Evolutionary conservation across 2,329 filamentous ascomycete genomes (phyloP).

Genomic region (Colletotrichum godetiae): DNA sequence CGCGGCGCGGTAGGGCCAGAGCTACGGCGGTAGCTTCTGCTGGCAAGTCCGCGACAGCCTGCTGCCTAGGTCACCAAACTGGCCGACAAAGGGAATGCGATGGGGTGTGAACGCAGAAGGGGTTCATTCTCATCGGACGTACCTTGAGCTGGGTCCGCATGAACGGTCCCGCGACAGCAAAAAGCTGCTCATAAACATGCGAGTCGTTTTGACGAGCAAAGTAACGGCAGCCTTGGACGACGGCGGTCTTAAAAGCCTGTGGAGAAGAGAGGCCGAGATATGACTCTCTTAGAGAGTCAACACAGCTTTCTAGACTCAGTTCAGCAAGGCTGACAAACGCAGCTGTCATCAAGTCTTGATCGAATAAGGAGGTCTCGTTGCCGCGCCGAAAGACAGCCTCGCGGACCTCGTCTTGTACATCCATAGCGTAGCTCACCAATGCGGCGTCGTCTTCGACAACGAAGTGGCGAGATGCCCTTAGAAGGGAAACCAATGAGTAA

Average conservation of each 20-base stretch:
- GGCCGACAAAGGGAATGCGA: neutral
- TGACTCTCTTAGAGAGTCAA: conserved; percentile 65
- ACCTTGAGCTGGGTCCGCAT: conserved; percentile 69
- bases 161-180: conserved; percentile 65
- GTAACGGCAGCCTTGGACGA: conserved; percentile 71
- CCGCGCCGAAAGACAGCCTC: conserved; percentile 72
- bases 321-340: conserved; percentile 74
- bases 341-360: conserved; percentile 73
- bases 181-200: conserved; percentile 64
- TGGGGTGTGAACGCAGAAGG: neutral
- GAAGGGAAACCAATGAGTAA: conserved; percentile 72
- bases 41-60: conserved; percentile 53
- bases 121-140: conserved; percentile 33
- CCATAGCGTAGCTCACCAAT: conserved; percentile 74
- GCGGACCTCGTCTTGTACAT: conserved; percentile 76
- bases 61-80: conserved; percentile 16
- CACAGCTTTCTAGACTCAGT: conserved; percentile 68
- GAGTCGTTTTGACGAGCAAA: conserved; percentile 66
- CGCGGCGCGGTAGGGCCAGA: conserved; percentile 50
- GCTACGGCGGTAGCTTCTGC: conserved; percentile 45
- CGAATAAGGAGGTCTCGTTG: conserved; percentile 63
- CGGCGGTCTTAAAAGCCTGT: conserved; percentile 69
- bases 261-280: conserved; percentile 70
- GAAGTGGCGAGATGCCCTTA: conserved; percentile 74
- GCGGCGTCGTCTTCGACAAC: conserved; percentile 71